phyloP scores from a whole-genome alignment of 2,329 filamentous ascomycete species.

The Sclerotinia subarctica region DNA sequence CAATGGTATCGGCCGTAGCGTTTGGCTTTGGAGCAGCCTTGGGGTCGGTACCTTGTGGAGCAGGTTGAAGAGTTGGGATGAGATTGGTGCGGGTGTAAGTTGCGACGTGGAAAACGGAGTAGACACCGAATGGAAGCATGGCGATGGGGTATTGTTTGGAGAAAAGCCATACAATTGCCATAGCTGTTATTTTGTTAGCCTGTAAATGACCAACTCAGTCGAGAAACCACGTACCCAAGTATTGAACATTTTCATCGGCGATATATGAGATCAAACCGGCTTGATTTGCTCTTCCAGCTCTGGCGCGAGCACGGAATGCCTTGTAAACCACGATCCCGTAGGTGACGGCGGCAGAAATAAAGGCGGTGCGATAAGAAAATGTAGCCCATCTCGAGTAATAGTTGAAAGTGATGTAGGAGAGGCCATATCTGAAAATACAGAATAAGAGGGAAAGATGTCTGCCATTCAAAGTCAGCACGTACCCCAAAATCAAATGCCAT shows the following conservation, averaged over 20 bases:
- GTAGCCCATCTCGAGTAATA: constrained; percentile 72
- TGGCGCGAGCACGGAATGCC: constrained; percentile 81
- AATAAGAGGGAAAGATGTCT: constrained; percentile 87
- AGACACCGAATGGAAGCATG: constrained; percentile 90
- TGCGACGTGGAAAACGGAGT: constrained; percentile 97
- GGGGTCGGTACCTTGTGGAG: constrained; percentile 52
- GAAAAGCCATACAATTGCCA: constrained; percentile 95
- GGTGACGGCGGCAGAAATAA: constrained; percentile 82
- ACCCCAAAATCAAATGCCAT: neutral
- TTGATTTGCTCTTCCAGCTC: constrained; percentile 61
- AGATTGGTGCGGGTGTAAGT: constrained; percentile 94
- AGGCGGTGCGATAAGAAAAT: constrained; percentile 86
- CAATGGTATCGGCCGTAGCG: constrained; percentile 76
- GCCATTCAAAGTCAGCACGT: constrained; percentile 24
- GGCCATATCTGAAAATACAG: constrained; percentile 73
- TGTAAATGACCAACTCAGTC: neutral
- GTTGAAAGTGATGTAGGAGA: constrained; percentile 89
- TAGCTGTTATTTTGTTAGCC: constrained; percentile 53
- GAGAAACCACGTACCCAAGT: constrained; percentile 67
- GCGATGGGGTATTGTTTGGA: constrained; percentile 85
- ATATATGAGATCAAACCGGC: constrained; percentile 62
- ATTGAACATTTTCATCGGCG: constrained; percentile 95
- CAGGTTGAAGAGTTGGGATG: constrained; percentile 78
- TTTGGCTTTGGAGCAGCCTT: constrained; percentile 52
- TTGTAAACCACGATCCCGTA: constrained; percentile 99